Percentiles rank a stretch among this genome's conserved stretches.
These are phyloP conservation scores for Tilletia setariae DNA, from an alignment of 1,284 basidiomycete species.

Conservation along the genomic window DNA sequence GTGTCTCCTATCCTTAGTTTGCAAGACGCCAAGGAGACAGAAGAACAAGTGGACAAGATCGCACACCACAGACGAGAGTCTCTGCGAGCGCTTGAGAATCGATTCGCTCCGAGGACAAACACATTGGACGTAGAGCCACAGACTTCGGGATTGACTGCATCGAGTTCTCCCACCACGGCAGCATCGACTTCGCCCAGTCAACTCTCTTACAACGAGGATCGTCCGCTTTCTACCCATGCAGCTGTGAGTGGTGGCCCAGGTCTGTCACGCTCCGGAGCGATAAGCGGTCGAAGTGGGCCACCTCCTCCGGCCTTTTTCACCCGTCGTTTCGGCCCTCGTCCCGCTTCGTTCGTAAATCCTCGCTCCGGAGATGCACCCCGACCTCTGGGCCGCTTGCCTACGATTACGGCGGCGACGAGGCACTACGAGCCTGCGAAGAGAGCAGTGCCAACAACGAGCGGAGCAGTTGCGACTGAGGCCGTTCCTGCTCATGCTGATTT, in stretches of 20 bases:
- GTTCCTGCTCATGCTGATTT: neutral
- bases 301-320: conserved; percentile 14
- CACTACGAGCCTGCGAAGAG: conserved; percentile 22
- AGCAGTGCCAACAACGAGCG: neutral
- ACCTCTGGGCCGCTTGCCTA: conserved; percentile 21
- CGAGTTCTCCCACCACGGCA: neutral
- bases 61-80: neutral
- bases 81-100: neutral
- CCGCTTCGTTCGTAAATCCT: conserved; percentile 20
- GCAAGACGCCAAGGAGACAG: neutral
- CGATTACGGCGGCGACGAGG: conserved; percentile 20
- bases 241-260: neutral
- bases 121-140: neutral
- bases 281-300: neutral
- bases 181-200: neutral
- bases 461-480: neutral
- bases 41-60: neutral
- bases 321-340: conserved; percentile 13
- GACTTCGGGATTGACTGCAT: neutral
- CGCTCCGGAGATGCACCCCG: conserved; percentile 19
- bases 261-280: conserved; percentile 19
- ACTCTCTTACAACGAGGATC: neutral
- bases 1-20: neutral
- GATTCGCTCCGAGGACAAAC: neutral
- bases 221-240: neutral